Conservation (phyloP, 352 stramenopile genomes). For the Globisporangium radiosum region DNA sequence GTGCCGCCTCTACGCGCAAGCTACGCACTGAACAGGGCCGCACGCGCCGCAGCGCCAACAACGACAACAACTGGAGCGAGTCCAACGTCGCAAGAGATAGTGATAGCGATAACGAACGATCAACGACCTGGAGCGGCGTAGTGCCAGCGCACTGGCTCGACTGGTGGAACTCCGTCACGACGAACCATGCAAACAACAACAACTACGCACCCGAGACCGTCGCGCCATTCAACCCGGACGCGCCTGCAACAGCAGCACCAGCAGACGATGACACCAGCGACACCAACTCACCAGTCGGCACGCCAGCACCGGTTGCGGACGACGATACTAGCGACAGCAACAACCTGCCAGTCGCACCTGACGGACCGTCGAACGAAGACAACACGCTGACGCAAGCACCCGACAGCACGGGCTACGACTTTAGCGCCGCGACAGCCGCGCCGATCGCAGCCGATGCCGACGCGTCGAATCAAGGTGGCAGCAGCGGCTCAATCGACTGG, state of each 20-base stretch:
- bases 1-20: conserved; percentile 22
- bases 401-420: conserved; percentile 6
- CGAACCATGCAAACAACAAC: conserved; percentile 10
- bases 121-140: conserved; percentile 19
- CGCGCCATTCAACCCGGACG: conserved; percentile 14
- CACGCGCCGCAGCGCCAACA: conserved; percentile 20
- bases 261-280: no score
- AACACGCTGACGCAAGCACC: conserved; percentile 4
- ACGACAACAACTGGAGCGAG: conserved; percentile 22
- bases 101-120: conserved; percentile 48
- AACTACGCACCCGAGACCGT: conserved; percentile 13
- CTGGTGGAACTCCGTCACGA: conserved; percentile 11
- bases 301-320: background rate
- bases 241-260: background rate
- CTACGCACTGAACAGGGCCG: background rate
- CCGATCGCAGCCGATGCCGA: conserved; percentile 1
- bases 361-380: background rate
- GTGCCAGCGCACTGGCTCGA: conserved; percentile 6
- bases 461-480: background rate
- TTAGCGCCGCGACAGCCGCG: background rate
- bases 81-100: conserved; percentile 5
- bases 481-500: conserved; percentile 23
- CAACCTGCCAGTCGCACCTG: conserved; percentile 1
- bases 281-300: no score
- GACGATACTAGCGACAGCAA: background rate